A percentile compares a stretch with the other conserved stretches of the same genome.
Evolutionary conservation across 495 filamentous ascomycete species (phyloP).

Genomic region (Hapsidospora chrysogenum): DNA sequence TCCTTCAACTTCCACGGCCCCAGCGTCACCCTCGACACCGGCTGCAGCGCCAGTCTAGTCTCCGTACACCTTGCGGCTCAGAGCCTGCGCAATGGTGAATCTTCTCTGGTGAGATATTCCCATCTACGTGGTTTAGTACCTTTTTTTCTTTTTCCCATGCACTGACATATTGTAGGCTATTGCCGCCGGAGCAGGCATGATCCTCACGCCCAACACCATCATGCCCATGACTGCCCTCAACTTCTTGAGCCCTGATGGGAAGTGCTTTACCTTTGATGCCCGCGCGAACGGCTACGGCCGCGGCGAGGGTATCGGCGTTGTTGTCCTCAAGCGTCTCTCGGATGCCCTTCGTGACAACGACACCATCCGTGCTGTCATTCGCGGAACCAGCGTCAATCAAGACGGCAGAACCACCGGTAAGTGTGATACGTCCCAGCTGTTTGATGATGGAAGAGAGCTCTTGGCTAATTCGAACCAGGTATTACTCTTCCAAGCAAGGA

Average conservation of each 20-base stretch:
- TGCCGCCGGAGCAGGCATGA: conserved; percentile 13
- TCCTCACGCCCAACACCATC: conserved; percentile 13
- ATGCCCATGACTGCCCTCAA: conserved; percentile 10
- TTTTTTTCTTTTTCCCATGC: neutral
- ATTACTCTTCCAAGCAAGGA: conserved; percentile 30
- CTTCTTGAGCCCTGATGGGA: conserved; percentile 11
- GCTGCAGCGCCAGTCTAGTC: conserved; percentile 32
- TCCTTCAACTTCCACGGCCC: conserved; percentile 32
- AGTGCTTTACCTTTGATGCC: conserved; percentile 16
- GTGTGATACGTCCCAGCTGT: neutral
- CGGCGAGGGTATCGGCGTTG: conserved; percentile 35
- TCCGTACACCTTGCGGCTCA: conserved; percentile 51
- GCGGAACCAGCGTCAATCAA: conserved; percentile 27
- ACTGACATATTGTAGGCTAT: conserved; percentile 9
- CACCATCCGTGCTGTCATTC: conserved; percentile 38
- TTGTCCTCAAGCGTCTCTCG: conserved; percentile 34
- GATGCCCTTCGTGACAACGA: conserved; percentile 29
- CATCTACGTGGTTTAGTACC: neutral
- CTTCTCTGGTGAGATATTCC: conserved; percentile 8
- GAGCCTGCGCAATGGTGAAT: conserved; percentile 36
- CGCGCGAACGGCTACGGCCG: conserved; percentile 32
- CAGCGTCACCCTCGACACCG: conserved; percentile 33
- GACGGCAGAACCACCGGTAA: conserved; percentile 24
- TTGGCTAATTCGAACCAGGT: conserved; percentile 6
- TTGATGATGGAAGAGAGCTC: neutral